Conservation (phyloP, 2,329 filamentous ascomycete genomes). For the Fusarium marasasianum region DNA sequence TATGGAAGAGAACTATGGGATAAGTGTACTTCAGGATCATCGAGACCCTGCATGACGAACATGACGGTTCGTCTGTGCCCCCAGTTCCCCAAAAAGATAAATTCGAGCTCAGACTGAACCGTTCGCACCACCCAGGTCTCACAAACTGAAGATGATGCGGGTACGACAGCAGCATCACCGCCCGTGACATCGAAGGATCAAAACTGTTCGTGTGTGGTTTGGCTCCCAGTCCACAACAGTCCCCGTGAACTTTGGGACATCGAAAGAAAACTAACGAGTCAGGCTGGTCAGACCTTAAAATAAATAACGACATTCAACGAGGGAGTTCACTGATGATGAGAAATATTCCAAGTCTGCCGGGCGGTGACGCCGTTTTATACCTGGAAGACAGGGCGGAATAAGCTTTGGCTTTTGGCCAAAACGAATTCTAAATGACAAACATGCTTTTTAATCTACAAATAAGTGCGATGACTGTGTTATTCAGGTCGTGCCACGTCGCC, state of each 20-base stretch:
- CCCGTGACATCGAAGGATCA: background rate
- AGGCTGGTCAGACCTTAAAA: background rate
- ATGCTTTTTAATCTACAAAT: background rate
- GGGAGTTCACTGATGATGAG: too few relatives aligned
- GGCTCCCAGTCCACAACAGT: accelerated
- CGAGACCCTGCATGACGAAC: background rate
- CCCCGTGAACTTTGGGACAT: accelerated
- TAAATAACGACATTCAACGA: too few relatives aligned
- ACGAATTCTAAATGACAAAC: accelerated
- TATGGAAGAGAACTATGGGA: background rate
- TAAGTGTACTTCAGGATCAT: background rate
- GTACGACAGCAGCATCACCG: background rate
- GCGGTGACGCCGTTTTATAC: background rate
- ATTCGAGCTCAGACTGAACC: background rate
- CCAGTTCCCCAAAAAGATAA: background rate
- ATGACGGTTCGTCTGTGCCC: background rate
- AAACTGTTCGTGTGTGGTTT: background rate
- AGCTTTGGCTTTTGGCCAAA: background rate
- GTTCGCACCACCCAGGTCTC: background rate
- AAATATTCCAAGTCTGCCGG: accelerated
- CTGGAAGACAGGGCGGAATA: accelerated
- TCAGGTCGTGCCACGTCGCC: accelerated
- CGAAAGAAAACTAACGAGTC: background rate
- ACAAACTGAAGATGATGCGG: background rate
- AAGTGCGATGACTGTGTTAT: accelerated